Percentiles rank a stretch among this genome's conserved stretches.
phyloP scores from a whole-genome alignment of 345 rosid species.

The Hibiscus mutabilis region DNA sequence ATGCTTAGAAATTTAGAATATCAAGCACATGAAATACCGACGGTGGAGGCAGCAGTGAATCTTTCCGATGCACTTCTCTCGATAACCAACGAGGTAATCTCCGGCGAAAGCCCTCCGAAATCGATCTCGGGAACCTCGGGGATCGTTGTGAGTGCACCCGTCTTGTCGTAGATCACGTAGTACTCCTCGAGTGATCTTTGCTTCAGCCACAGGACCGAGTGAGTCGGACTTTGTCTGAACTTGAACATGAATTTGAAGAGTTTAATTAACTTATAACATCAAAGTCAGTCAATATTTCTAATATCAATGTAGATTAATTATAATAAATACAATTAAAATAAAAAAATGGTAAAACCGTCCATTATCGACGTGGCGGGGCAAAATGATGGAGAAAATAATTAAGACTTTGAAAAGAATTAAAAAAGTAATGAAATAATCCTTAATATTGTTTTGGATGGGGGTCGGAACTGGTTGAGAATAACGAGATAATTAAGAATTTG shows the following conservation, averaged over 20 bases:
- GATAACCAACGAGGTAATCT: conserved; percentile 33
- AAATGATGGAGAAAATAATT: not conserved
- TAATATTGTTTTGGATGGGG: not conserved
- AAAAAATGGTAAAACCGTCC: not conserved
- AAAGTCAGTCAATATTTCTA: too few species aligned
- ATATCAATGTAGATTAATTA: too few species aligned
- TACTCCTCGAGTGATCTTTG: conserved; percentile 27
- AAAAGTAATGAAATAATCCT: not conserved
- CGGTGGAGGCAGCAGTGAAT: conserved; percentile 30
- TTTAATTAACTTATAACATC: conserved; percentile 3
- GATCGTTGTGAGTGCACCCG: conserved; percentile 71
- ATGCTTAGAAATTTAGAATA: not conserved
- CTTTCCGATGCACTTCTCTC: conserved; percentile 56
- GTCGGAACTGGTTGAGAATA: not conserved
- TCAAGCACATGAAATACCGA: conserved; percentile 47
- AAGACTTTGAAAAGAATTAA: not conserved
- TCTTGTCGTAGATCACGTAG: conserved; percentile 49
- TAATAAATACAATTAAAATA: not conserved
- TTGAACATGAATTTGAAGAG: conserved; percentile 55
- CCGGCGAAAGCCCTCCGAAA: conserved; percentile 47
- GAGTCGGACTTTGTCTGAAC: conserved; percentile 22
- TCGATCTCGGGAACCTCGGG: conserved; percentile 77
- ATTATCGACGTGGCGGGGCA: not conserved
- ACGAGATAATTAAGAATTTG: not conserved
- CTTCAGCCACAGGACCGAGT: conserved; percentile 17